Evolutionary conservation across 2,329 filamentous ascomycete species (phyloP).

Genomic region (Pyrenophora tritici-repentis): DNA sequence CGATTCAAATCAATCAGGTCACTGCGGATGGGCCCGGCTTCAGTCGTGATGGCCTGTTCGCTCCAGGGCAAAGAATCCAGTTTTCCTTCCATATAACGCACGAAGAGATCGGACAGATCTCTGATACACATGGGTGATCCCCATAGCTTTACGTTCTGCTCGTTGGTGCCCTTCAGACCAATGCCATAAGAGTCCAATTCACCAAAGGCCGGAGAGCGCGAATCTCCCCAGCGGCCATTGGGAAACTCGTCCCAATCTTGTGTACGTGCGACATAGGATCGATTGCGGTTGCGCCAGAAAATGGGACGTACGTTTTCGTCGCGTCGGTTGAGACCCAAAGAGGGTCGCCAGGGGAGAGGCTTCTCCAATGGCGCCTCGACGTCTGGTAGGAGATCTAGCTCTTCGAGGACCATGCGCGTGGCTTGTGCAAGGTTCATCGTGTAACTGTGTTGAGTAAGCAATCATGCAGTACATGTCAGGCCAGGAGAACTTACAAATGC

Average conservation of each 20-base stretch:
- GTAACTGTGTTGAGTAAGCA: conserved; percentile 60
- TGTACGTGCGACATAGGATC: conserved; percentile 91
- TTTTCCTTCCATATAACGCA: conserved; percentile 80
- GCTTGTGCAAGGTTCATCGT: conserved; percentile 98
- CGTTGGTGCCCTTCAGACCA: conserved; percentile 90
- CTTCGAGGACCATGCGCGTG: conserved; percentile 90
- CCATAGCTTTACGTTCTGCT: conserved; percentile 95
- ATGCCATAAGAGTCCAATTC: conserved; percentile 94
- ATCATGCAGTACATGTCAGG: not conserved
- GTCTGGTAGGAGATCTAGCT: conserved; percentile 80
- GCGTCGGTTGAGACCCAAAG: conserved; percentile 82
- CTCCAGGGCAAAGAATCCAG: conserved; percentile 91
- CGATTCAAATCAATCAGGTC: conserved; percentile 82
- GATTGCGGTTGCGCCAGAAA: conserved; percentile 97
- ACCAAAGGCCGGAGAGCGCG: conserved; percentile 92
- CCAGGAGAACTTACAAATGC: conserved; percentile 68
- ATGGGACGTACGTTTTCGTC: conserved; percentile 96
- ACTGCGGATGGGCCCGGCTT: conserved; percentile 77
- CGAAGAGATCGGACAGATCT: conserved; percentile 82
- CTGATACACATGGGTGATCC: conserved; percentile 79
- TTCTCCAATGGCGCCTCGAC: conserved; percentile 79
- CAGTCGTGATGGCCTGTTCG: conserved; percentile 80
- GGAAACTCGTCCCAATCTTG: conserved; percentile 99
- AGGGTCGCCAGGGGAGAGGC: conserved; percentile 94
- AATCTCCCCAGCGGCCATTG: conserved; percentile 98